Base-by-base conservation (phyloP, 257 asterid species). In the Rauvolfia tetraphylla region DNA sequence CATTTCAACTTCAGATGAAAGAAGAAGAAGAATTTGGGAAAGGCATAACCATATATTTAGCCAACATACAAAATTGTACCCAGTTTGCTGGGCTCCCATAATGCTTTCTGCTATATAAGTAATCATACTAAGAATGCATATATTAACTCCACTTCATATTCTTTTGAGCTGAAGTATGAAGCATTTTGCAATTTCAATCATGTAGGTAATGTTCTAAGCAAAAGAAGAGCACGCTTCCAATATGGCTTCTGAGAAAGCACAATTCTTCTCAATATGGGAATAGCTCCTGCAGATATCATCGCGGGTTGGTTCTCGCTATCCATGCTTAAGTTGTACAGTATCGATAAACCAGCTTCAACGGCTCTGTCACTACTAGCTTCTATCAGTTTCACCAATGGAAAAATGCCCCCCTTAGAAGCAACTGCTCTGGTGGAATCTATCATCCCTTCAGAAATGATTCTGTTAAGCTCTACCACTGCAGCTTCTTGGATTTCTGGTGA, bases 301-400 rank as follows among this genome's bases (percentile, higher is more conserved):
- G 91, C 89, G 1, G 91, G 87, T 71, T 91, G 98, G 79, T 93
- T 93, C 80, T 91, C 98, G 11, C 75, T 69, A 36, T 93, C 93
- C 96, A 91, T 93, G 85, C 94, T 92, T 73, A 90, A 67, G 82
- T 87, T 91, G 72, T 89, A 91, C 8, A 91, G 86, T 79, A 93
- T 74, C 0, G 88, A 88, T 27, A 93, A 82, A 78, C 88, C 84
- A 6, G 96, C 96, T 75, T 91, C 98, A 61, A 79, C 83, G 0
- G 91, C 91, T 48, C 79, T 76, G 20, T 86, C 88, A 10, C 85
- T 79, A 8, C 95, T 92, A 0, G 3, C 75, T 80, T 90, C 95
- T 71, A 91, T 84, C 89, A 89, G 29, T 84, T 86, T 78, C 79
- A 93, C 98, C 80, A 91, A 69, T 1, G 89, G 78, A 66, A 86